Evolutionary conservation across 2,329 filamentous ascomycete species (phyloP).

Genomic region (Grosmannia huntii): DNA sequence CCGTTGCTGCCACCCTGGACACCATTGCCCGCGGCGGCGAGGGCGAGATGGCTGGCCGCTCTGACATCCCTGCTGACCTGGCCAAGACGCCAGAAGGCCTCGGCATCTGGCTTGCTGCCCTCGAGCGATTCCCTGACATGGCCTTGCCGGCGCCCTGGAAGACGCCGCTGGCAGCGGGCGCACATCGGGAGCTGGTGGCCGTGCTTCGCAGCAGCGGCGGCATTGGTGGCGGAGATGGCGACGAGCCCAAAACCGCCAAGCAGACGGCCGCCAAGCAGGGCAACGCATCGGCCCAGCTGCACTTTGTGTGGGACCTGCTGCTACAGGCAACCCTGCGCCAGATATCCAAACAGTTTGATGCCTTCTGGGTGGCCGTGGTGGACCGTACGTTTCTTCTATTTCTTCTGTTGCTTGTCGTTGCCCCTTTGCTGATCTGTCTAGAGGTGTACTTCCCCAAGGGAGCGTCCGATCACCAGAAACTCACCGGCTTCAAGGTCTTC

Average conservation of each 20-base stretch:
- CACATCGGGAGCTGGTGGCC: conserved; percentile 56
- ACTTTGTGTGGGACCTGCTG: conserved; percentile 80
- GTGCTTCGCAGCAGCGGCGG: conserved; percentile 67
- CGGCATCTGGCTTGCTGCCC: conserved; percentile 69
- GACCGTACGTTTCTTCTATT: conserved; percentile 51
- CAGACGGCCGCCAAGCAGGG: conserved; percentile 42
- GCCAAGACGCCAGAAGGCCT: conserved; percentile 78
- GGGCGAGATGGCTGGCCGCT: background rate
- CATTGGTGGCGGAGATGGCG: conserved; percentile 13
- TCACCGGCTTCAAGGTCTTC: conserved; percentile 81
- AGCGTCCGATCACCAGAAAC: conserved; percentile 80
- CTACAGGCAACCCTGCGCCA: conserved; percentile 28
- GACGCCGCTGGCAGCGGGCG: conserved; percentile 59
- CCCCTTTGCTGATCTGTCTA: conserved; percentile 22
- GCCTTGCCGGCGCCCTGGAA: conserved; percentile 64
- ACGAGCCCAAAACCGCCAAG: conserved; percentile 12
- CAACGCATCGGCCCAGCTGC: conserved; percentile 66
- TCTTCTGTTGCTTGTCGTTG: background rate
- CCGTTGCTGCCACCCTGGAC: conserved; percentile 44
- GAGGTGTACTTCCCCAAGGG: conserved; percentile 72
- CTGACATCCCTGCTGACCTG: conserved; percentile 32
- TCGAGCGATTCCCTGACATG: conserved; percentile 49
- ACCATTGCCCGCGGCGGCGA: conserved; percentile 30
- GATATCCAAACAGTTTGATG: conserved; percentile 5
- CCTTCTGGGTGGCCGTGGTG: conserved; percentile 38